Evolutionary conservation across 352 stramenopile genomes (phyloP).

Genomic region (Phytopythium chamaehyphon): DNA sequence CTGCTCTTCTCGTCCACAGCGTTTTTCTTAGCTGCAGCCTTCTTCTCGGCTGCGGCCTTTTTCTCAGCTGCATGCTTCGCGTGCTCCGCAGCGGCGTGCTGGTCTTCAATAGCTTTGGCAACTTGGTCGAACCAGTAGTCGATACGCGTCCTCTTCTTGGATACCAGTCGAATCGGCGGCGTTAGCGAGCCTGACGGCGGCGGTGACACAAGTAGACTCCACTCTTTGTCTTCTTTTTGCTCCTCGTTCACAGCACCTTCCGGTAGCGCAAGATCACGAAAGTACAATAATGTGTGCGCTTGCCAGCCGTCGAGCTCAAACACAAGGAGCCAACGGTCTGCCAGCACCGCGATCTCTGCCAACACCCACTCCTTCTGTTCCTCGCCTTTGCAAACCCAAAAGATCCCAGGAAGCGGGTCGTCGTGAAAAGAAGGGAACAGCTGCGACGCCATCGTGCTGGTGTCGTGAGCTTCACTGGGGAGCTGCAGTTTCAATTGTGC

Average conservation of each 20-base stretch:
- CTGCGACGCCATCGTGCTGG: conserved; percentile 2
- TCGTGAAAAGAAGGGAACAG: conserved; percentile 44
- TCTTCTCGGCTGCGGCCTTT: conserved; percentile 10
- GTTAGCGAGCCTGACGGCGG: background rate
- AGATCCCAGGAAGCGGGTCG: conserved; percentile 41
- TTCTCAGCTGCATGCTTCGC: conserved; percentile 14
- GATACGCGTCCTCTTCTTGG: conserved; percentile 40
- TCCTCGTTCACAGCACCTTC: conserved; percentile 24
- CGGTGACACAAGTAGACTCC: conserved; percentile 29
- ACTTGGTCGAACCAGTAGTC: conserved; percentile 63
- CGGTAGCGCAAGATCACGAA: conserved; percentile 18
- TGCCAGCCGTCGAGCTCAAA: conserved; percentile 39
- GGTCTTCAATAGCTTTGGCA: conserved; percentile 27
- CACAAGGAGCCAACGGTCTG: conserved; percentile 29
- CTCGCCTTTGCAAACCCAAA: conserved; percentile 24
- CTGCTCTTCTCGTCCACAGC: background rate
- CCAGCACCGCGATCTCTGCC: conserved; percentile 36
- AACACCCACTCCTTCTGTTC: conserved; percentile 21
- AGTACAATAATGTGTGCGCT: conserved; percentile 16
- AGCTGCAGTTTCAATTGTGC: conserved; percentile 19
- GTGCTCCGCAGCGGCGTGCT: conserved; percentile 9
- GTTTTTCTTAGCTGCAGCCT: conserved; percentile 14
- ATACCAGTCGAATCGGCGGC: conserved; percentile 19
- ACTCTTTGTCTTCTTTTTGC: conserved; percentile 28
- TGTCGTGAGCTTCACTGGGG: conserved; percentile 14